Evolutionary conservation across 257 asterid genomes (phyloP).

Genomic region (Dorcoceras hygrometricum): DNA sequence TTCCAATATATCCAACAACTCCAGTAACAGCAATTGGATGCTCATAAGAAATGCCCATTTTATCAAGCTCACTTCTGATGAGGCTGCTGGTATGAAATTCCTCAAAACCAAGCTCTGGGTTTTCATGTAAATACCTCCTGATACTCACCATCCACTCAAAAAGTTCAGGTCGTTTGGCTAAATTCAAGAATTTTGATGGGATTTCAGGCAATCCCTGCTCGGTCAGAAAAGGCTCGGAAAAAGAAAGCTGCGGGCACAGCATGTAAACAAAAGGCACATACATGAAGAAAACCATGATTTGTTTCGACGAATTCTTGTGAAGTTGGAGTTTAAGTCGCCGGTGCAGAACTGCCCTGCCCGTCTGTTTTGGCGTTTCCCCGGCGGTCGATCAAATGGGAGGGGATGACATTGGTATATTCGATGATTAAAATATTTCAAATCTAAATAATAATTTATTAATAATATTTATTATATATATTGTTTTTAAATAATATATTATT

Average conservation of each 20-base stretch:
- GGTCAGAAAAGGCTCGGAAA: slow-evolving; percentile 32
- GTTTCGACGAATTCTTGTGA: neutral
- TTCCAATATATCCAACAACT: slow-evolving; percentile 55
- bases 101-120: slow-evolving; percentile 68
- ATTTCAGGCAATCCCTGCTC: slow-evolving; percentile 32
- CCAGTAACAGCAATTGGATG: slow-evolving; percentile 68
- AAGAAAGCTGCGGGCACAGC: slow-evolving; percentile 25
- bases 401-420: too few relatives aligned
- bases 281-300: slow-evolving; percentile 34
- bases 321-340: neutral
- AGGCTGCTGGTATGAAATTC: slow-evolving; percentile 67
- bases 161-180: slow-evolving; percentile 46
- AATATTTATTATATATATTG: too few relatives aligned
- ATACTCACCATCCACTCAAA: slow-evolving; percentile 53
- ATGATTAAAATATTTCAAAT: too few relatives aligned
- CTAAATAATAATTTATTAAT: too few relatives aligned
- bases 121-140: slow-evolving; percentile 57
- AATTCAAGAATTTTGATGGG: slow-evolving; percentile 40
- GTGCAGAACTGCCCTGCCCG: neutral
- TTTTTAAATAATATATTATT: too few relatives aligned
- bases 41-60: slow-evolving; percentile 50
- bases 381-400: too few relatives aligned
- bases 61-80: slow-evolving; percentile 57
- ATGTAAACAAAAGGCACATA: slow-evolving; percentile 27
- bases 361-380: too few relatives aligned